These are phyloP conservation scores for Hypoxylon crocopeplum DNA, from an alignment of 495 filamentous ascomycete species.

Conservation along the genomic window DNA sequence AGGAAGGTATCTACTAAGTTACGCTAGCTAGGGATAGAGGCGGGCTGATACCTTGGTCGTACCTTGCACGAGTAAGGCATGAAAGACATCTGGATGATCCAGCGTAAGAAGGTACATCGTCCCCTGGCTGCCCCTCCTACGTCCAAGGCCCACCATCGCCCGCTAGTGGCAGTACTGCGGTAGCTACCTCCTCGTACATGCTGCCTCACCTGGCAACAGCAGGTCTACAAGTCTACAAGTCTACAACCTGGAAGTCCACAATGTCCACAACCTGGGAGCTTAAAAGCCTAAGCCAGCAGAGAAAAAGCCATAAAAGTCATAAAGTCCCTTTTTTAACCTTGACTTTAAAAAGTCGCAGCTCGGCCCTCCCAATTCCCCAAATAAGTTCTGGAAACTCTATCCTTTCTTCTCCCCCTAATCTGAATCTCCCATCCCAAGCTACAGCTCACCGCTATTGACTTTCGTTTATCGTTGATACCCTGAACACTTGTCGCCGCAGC, in stretches of 20 bases:
- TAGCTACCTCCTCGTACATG: constrained; percentile 31
- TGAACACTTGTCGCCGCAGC: constrained; percentile 3
- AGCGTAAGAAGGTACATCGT: constrained; percentile 16
- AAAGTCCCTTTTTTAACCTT: background rate
- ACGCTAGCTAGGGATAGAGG: background rate
- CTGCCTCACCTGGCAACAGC: constrained; percentile 33
- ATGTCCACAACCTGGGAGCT: too few species aligned
- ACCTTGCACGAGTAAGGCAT: constrained; percentile 31
- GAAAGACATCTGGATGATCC: constrained; percentile 15
- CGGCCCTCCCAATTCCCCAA: constrained; percentile 13
- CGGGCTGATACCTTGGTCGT: constrained; percentile 7
- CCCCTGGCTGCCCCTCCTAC: background rate
- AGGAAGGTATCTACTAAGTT: constrained; percentile 13
- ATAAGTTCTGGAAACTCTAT: constrained; percentile 32
- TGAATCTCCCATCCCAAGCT: constrained; percentile 16
- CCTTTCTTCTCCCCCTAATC: constrained; percentile 19
- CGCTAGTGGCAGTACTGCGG: constrained; percentile 20
- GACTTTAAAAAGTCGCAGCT: constrained; percentile 21
- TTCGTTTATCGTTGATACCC: constrained; percentile 33
- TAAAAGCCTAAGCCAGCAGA: constrained; percentile 29
- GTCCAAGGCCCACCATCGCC: constrained; percentile 13
- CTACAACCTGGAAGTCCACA: too few species aligned
- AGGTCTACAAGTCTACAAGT: too few species aligned
- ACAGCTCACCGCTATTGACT: constrained; percentile 39
- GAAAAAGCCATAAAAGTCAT: constrained; percentile 8